phyloP scores from a whole-genome alignment of 2,329 filamentous ascomycete species.

The Cordyceps cateniannulata region DNA sequence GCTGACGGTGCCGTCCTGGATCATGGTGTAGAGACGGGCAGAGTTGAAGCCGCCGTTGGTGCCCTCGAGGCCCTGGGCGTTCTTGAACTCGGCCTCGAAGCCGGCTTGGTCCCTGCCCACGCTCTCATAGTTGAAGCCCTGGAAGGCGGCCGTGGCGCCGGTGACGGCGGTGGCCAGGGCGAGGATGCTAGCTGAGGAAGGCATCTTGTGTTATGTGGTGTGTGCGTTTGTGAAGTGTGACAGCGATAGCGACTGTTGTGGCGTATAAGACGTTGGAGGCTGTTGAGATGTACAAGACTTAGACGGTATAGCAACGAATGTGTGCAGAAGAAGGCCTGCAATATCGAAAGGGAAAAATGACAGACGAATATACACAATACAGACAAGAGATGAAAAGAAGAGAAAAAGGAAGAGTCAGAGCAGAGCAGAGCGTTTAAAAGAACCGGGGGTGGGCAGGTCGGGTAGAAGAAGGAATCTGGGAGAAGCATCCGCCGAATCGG shows the following conservation, averaged over 20 bases:
- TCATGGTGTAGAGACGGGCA: slow-evolving; percentile 69
- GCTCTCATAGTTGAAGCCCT: slow-evolving; percentile 70
- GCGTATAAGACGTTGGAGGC: slow-evolving; percentile 1
- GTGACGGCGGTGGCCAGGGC: slow-evolving; percentile 29
- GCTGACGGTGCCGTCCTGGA: slow-evolving; percentile 60
- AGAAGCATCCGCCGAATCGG: slow-evolving; percentile 5
- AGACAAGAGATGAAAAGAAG: slow-evolving; percentile 3
- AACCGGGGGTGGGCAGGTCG: not conserved
- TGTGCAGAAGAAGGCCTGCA: not conserved
- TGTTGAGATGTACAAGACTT: not conserved
- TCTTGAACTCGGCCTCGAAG: slow-evolving; percentile 65
- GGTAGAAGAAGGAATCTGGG: slow-evolving; percentile 7
- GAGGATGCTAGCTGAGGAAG: slow-evolving; percentile 27
- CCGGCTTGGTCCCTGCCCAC: slow-evolving; percentile 54
- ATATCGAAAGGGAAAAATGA: not conserved
- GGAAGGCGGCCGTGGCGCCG: slow-evolving; percentile 33
- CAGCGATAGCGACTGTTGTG: not conserved
- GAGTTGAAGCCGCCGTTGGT: slow-evolving; percentile 58
- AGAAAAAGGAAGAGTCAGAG: not conserved
- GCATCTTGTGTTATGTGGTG: slow-evolving; percentile 22
- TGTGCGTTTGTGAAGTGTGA: not conserved
- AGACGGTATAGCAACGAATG: not conserved
- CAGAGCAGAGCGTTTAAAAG: not conserved
- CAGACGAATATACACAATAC: not conserved
- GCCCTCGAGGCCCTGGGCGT: slow-evolving; percentile 56